A percentile compares a stretch with the other conserved stretches of the same genome.
These are phyloP conservation scores for Komagataella pastoris DNA, from an alignment of 805 yeast species.

Conservation along the genomic window DNA sequence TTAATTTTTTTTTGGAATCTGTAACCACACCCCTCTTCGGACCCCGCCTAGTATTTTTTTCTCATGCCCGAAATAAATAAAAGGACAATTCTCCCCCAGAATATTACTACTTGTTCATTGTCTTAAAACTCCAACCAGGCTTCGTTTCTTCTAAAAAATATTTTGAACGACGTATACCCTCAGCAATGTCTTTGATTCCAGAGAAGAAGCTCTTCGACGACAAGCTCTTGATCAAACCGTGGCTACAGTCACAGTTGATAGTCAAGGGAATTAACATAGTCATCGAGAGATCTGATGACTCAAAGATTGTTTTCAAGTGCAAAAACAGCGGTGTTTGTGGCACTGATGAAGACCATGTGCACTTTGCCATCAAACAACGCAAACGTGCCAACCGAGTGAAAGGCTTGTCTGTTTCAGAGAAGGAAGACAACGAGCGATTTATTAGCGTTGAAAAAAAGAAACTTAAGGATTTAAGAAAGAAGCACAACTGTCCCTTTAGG, in stretches of 20 bases:
- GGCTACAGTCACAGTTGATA: slow-evolving; percentile 38
- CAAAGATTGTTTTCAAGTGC: slow-evolving; percentile 51
- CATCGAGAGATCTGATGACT: slow-evolving; percentile 47
- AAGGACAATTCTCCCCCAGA: not conserved
- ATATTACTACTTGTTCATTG: not conserved
- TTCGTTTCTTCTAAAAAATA: not conserved
- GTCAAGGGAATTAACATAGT: slow-evolving; percentile 40
- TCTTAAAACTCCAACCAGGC: not conserved
- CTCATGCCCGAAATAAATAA: not conserved
- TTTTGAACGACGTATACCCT: not conserved
- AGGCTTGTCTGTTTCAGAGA: not conserved
- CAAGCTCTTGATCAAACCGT: slow-evolving; percentile 43
- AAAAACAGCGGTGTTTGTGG: slow-evolving; percentile 22
- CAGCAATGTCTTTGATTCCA: not conserved
- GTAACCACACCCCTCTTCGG: not conserved
- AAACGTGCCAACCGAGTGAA: slow-evolving; percentile 1
- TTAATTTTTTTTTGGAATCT: not conserved
- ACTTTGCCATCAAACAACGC: slow-evolving; percentile 3
- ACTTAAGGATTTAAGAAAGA: slow-evolving; percentile 6
- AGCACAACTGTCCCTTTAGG: slow-evolving; percentile 45
- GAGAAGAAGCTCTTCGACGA: slow-evolving; percentile 20
- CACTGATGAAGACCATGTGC: slow-evolving; percentile 5
- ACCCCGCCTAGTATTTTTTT: not conserved
- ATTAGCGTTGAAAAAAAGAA: slow-evolving; percentile 1
- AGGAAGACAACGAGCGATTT: slow-evolving; percentile 5